Evolutionary conservation across 179 eudicot species (phyloP), one percentile per base, ranked within the genome.

Genomic region (Silene vulgaris): DNA sequence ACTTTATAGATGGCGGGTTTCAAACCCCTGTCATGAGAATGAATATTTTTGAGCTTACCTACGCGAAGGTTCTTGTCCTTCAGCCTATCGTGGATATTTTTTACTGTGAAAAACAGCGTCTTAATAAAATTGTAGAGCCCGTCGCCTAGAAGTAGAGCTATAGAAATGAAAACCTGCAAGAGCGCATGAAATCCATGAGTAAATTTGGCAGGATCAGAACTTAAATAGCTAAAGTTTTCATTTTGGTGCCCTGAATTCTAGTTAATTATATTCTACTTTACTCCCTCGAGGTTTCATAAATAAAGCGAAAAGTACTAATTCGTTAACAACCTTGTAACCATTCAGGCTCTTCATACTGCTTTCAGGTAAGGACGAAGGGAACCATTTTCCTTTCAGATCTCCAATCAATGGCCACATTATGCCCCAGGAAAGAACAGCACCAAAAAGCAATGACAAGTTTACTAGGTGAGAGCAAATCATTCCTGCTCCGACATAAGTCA

Each of bases 401-500:
- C 81, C 79, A 48, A 95, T 90, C 8, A 90, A 84, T 0, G 97
- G 99, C 99, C 99, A 95, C 97, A 95, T 95, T 21, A 95, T 56
- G 5, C 97, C 99, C 89, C 89, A 95, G 0, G 99, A 95, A 30
- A 95, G 84, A 74, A 92, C 80, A 13, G 96, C 97, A 21, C 99
- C 99, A 69, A 90, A 70, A 72, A 95, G 97, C 83, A 93, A 75
- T 0, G 99, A 95, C 70, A 92, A 65, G 75, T 93, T 95, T 52
- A 92, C 97, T 2, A 89, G 81, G 79, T 95, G 97, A 75, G 99
- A 88, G 71, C 97, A 92, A 52, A 95, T 95, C 97, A 95, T 95
- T 77, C 99, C 99, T 0, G 99, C 97, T 77, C 99, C 99, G 35
- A 95, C 77, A 62, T 95, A 95, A 20, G 97, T 95, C 95, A 89